phyloP scores from a whole-genome alignment of 1,139 yeast species.

The Debaryomycetaceae sp. region DNA sequence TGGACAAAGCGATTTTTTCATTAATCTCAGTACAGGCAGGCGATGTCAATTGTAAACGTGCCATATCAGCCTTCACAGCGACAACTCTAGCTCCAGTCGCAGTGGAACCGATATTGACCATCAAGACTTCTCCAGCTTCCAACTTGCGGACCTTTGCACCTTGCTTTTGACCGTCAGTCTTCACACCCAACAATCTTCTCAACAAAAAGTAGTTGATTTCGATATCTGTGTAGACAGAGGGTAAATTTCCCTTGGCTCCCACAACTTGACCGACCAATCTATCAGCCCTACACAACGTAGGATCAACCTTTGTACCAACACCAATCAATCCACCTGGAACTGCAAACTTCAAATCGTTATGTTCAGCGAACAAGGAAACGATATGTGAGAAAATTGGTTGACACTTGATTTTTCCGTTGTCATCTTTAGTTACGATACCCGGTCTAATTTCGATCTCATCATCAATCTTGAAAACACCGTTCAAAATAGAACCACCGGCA shows the following conservation, averaged over 20 bases:
- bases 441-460: slow-evolving; percentile 99
- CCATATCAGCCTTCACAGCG: slow-evolving; percentile 99
- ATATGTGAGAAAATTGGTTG: slow-evolving; percentile 93
- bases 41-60: slow-evolving; percentile 91
- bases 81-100: slow-evolving; percentile 99
- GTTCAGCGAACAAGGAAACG: slow-evolving; percentile 93
- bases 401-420: slow-evolving; percentile 89
- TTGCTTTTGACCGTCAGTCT: slow-evolving; percentile 96
- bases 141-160: slow-evolving; percentile 92
- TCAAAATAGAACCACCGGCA: slow-evolving; percentile 98
- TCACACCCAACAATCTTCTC: slow-evolving; percentile 96
- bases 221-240: slow-evolving; percentile 93
- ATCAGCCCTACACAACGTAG: slow-evolving; percentile 98
- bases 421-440: slow-evolving; percentile 96
- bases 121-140: slow-evolving; percentile 90
- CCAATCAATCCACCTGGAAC: slow-evolving; percentile 99
- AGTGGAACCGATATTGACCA: slow-evolving; percentile 99
- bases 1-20: slow-evolving; percentile 96
- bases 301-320: slow-evolving; percentile 98
- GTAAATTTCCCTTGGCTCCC: slow-evolving; percentile 94
- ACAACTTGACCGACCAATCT: slow-evolving; percentile 99
- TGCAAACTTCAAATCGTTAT: slow-evolving; percentile 95
- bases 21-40: slow-evolving; percentile 99
- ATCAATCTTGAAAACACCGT: slow-evolving; percentile 94
- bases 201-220: slow-evolving; percentile 95